Base-by-base conservation (phyloP, 2,329 filamentous ascomycete species). In the Ceratocystis cubensis region DNA sequence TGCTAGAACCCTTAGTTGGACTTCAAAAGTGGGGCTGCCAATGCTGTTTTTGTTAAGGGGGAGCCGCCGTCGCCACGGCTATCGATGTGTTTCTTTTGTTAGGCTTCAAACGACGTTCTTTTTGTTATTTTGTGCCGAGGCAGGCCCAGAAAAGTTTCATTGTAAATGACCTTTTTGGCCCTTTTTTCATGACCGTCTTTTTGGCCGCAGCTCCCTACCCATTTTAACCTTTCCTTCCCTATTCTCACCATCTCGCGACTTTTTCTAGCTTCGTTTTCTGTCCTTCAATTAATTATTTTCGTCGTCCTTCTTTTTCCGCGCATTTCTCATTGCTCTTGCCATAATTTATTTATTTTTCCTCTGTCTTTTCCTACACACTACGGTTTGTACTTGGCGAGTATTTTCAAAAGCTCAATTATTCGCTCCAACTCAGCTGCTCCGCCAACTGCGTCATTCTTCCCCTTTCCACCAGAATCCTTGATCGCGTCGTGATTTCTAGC, bases 381-480 rank as follows among this genome's bases (percentile, higher is more conserved):
- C 48, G 15, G 6, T 28, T 28, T 53, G 20, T 5, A 13, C 48
- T 53, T 15, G 48, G 10, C 22, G 13, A 13, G 10, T 41, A 13
- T 41, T 37, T 41, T 15, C 37, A 41, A 41, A 41, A 41, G 3
- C 48, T 25, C 8, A 13, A 30, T 25, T 46, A 30, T 25, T 46
- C 25, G 1, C 22, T 15, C n/a, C 44, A n/a, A n/a, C 30, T 15
- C 45, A 41, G 15, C 15, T 10, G 17, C 62, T 63, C 25, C 30
- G 22, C 56, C 28, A n/a, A 59, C 56, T 59, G 56, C 56, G 56
- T 59, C 56, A 59, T 59, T 59, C 28, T 5, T 37, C 56, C 13
- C 61, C 61, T 63, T 63, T 46, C 6, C 61, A 25, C 30, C 61
- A 63, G 20, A 25, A 25, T 63, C 61, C 44, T 28, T 46, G 15